phyloP scores from a whole-genome alignment of 2,329 filamentous ascomycete species.

The Didymellaceae sp. region DNA sequence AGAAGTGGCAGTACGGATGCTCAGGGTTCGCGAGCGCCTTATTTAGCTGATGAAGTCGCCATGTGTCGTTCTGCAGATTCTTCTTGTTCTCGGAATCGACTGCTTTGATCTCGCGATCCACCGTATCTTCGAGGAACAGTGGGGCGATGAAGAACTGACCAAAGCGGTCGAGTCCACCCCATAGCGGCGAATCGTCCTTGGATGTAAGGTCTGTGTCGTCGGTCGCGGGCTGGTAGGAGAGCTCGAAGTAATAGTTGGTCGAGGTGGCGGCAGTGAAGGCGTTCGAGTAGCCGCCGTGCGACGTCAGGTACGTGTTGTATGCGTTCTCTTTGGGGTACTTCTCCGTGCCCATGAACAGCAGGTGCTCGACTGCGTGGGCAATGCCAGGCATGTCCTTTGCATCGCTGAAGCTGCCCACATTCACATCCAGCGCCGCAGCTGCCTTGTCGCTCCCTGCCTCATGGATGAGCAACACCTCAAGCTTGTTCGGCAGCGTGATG shows the following conservation, averaged over 20 bases:
- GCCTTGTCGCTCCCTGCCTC: constrained; percentile 97
- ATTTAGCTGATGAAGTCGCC: constrained; percentile 85
- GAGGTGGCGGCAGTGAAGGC: constrained; percentile 93
- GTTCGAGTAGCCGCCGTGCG: constrained; percentile 90
- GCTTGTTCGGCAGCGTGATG: constrained; percentile 80
- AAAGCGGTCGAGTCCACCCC: constrained; percentile 87
- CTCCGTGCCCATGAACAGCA: constrained; percentile 98
- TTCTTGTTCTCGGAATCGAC: constrained; percentile 98
- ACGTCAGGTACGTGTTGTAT: constrained; percentile 90
- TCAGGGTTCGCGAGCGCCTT: constrained; percentile 87
- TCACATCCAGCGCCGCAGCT: constrained; percentile 91
- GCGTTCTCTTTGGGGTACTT: constrained; percentile 84
- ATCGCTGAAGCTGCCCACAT: constrained; percentile 95
- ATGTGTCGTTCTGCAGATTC: constrained; percentile 88
- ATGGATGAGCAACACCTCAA: constrained; percentile 91
- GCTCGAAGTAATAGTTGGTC: constrained; percentile 98
- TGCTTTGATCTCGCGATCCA: constrained; percentile 85
- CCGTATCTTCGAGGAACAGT: constrained; percentile 80
- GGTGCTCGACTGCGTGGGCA: constrained; percentile 94
- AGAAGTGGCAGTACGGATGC: constrained; percentile 91
- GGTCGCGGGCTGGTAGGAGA: constrained; percentile 71
- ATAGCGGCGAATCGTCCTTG: constrained; percentile 65
- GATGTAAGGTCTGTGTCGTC: constrained; percentile 41
- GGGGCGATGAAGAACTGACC: constrained; percentile 93
- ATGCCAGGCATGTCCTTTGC: constrained; percentile 89